phyloP scores from a whole-genome alignment of 2,329 filamentous ascomycete species.

The Colletotrichum truncatum region DNA sequence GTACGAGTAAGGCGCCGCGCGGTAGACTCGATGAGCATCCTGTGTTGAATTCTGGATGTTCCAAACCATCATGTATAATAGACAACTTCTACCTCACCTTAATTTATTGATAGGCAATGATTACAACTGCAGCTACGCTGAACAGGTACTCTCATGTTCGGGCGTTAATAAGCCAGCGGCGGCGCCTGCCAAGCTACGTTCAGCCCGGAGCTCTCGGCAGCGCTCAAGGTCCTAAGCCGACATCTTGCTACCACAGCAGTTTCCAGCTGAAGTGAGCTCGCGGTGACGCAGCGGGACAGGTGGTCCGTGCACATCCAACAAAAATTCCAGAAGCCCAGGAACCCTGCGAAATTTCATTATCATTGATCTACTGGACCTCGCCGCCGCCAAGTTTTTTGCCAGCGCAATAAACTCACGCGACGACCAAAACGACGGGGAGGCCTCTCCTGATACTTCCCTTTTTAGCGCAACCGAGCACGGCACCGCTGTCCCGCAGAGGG shows the following conservation, averaged over 20 bases:
- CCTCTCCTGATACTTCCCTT: background rate
- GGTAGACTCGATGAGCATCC: background rate
- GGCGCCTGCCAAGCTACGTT: background rate
- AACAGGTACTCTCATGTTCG: background rate
- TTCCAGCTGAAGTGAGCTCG: background rate
- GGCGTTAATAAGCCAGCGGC: background rate
- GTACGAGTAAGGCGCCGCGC: background rate
- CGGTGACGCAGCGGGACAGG: slow-evolving; percentile 26
- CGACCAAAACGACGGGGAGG: slow-evolving; percentile 17
- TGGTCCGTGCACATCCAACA: slow-evolving; percentile 24
- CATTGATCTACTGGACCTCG: slow-evolving; percentile 22
- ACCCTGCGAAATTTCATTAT: slow-evolving; percentile 30
- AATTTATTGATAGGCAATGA: too few relatives aligned
- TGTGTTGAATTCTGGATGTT: too few relatives aligned
- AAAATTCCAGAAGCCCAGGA: slow-evolving; percentile 23
- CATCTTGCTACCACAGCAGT: background rate
- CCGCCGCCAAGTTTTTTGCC: slow-evolving; percentile 29
- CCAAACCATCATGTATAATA: background rate
- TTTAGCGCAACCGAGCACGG: background rate
- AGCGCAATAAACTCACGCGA: slow-evolving; percentile 18
- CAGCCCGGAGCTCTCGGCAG: background rate
- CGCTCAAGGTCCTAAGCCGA: background rate
- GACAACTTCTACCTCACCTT: background rate
- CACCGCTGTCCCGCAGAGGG: background rate
- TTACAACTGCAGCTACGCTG: too few relatives aligned